Evolutionary conservation across 83 land plant genomes (phyloP), one percentile per base, ranked within the genome.

Genomic region (Picea mariana): DNA sequence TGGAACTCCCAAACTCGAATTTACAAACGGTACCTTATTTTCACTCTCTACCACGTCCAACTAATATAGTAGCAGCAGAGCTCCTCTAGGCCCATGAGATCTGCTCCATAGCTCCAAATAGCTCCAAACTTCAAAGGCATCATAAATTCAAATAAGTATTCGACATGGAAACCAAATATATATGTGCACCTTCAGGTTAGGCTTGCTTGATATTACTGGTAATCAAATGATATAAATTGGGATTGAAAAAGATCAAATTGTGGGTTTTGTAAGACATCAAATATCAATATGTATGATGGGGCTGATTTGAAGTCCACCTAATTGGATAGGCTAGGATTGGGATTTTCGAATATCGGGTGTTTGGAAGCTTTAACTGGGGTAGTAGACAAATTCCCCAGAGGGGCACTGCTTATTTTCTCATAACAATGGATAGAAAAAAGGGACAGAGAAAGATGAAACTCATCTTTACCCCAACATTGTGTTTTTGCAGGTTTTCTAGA

Each of bases 391-490:
- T 26, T 58, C 27, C 58, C 63, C 80, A 26, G 5, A 78, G 62
- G 80, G 38, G 38, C 21, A 34, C 42, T 78, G 62, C 40, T 86
- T 91, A 92, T 88, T 87, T 78, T 92, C 88, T 87, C 95, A 72
- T 83, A 92, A 84, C 85, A 88, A 2, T 85, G 81, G 75, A 90
- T 87, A 55, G 95, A 92, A 47, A 92, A 82, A 42, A 92, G 86
- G 0, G 93, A 86, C 17, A 92, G 84, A 52, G 93, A 92, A 26
- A 92, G 85, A 64, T 92, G 81, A 8, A 90, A 82, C 89, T 92
- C 95, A 63, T 92, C 95, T 75, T 88, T 92, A 20, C 95, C 89
- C 95, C 91, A 88, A 73, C 55, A 73, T 3, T 84, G 75, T 27
- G 73, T 52, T 67, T 79, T 49, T 61, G 82, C 44, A 15, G 58